A percentile compares a stretch with the other conserved stretches of the same genome.
Conservation (phyloP, 192 early-diverging fungal species). For the Coemansia sp. region DNA sequence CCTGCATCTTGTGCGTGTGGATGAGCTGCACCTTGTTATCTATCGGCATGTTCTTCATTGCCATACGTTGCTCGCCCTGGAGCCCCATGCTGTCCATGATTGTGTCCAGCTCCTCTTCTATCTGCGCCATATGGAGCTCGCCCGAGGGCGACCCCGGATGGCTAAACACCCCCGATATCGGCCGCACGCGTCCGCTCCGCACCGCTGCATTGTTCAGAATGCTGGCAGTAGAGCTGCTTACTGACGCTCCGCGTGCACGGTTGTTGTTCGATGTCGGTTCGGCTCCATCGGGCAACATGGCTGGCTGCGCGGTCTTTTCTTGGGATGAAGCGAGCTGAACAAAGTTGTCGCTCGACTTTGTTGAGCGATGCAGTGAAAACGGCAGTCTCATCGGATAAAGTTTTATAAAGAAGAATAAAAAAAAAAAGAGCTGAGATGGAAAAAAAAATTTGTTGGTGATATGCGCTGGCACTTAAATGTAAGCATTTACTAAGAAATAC, state of each 20-base stretch:
- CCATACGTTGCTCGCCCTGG: constrained; percentile 34
- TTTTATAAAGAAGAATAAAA: constrained; percentile 2
- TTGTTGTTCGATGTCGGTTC: constrained; percentile 3
- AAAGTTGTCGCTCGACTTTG: constrained; percentile 45
- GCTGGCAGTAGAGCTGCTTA: constrained; percentile 13
- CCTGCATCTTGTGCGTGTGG: constrained; percentile 38
- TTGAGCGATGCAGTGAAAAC: constrained; percentile 25
- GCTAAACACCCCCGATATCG: constrained; percentile 17
- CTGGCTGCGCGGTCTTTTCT: too few species aligned
- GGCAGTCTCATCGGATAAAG: constrained; percentile 28
- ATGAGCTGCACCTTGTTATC: constrained; percentile 46
- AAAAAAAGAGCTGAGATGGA: neutral
- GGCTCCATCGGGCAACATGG: neutral
- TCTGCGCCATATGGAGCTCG: constrained; percentile 38
- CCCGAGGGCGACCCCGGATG: constrained; percentile 13
- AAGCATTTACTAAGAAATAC: too few species aligned
- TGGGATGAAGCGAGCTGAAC: constrained; percentile 16
- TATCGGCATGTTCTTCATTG: constrained; percentile 40
- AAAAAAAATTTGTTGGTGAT: neutral
- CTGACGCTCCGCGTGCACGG: constrained; percentile 14
- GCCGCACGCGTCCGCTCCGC: constrained; percentile 9
- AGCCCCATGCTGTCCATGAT: constrained; percentile 51
- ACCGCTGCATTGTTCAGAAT: neutral
- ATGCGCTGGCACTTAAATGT: too few species aligned
- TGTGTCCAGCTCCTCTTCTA: constrained; percentile 49